Percentiles rank a stretch among this genome's conserved stretches.
These are phyloP conservation scores for Phaseolus coccineus DNA, from an alignment of 331 rosid genomes.

Conservation along the genomic window DNA sequence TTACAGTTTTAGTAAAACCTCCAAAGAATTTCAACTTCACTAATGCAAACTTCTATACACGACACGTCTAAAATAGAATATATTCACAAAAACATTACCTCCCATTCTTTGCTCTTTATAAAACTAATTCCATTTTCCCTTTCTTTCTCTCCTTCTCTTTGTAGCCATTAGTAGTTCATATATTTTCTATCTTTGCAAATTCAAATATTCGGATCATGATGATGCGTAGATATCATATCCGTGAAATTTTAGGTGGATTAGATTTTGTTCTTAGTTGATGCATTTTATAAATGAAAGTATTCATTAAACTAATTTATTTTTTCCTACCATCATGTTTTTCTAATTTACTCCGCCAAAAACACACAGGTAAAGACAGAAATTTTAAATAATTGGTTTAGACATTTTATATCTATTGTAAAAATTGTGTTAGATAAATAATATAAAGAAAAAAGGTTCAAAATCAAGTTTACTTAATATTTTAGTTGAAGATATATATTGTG, in stretches of 20 bases:
- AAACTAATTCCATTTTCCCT: background rate
- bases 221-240: background rate
- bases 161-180: background rate
- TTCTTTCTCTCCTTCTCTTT: background rate
- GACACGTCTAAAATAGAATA: background rate
- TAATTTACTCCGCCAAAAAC: too few species aligned
- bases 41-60: background rate
- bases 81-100: background rate
- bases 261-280: background rate
- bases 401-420: too few species aligned
- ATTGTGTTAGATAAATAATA: too few species aligned
- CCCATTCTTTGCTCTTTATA: background rate
- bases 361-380: too few species aligned
- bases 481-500: too few species aligned
- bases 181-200: background rate
- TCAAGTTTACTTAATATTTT: too few species aligned
- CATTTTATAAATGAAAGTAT: background rate
- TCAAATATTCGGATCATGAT: background rate
- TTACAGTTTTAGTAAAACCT: background rate
- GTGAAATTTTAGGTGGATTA: background rate
- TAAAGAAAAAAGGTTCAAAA: too few species aligned
- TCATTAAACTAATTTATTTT: background rate
- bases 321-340: too few species aligned
- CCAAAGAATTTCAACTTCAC: background rate
- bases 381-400: too few species aligned